Base-by-base conservation (phyloP, 148 eudicot species). In the Nyssa sinensis region DNA sequence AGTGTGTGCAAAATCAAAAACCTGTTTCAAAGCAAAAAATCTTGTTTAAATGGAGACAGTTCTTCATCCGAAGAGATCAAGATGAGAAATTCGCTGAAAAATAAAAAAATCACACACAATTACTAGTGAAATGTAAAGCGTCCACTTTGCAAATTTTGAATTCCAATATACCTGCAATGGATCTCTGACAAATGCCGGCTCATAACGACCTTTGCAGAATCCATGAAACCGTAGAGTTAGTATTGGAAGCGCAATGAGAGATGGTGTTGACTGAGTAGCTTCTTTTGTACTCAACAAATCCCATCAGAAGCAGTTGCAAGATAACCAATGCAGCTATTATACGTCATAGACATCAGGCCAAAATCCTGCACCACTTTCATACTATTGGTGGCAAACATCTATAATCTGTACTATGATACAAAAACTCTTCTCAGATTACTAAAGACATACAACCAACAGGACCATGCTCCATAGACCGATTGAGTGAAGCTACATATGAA, bases 321-420 rank as follows among this genome's bases (percentile, higher is more conserved):
- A 89, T 80, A 71, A 87, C 83, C 80, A 89, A 60, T 10, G 90
- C 91, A 51, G 37, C 44, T 28, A 91, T 77, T 27, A 91, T 82
- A 44, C 97, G 90, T 63, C 85, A 71, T 91, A 93, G 39, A 89
- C 97, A 81, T 84, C 93, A 13, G 97, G 97, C 97, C 97, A 91
- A 79, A 89, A 91, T 72, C 91, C 91, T 61, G 87, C 96, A 51
- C 87, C 88, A 77, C 96, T 91, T 81, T 91, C 96, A 69, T 91
- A 91, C 77, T 91, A 87, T 70, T 89, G 96, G 77, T 91, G 87
- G 84, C 88, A 91, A 1, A 91, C 93, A 71, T 91, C 89, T 76
- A 91, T 91, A 69, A 91, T 81, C 97, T 91, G 90, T 80, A 80
- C 19, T 55, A 64, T 34, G 30, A 13, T n/a, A 44, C 51, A 12